Percentiles rank a stretch among this genome's conserved stretches.
Evolutionary conservation across 169 alveolate species (phyloP).

Genomic region (Theileria equi): DNA sequence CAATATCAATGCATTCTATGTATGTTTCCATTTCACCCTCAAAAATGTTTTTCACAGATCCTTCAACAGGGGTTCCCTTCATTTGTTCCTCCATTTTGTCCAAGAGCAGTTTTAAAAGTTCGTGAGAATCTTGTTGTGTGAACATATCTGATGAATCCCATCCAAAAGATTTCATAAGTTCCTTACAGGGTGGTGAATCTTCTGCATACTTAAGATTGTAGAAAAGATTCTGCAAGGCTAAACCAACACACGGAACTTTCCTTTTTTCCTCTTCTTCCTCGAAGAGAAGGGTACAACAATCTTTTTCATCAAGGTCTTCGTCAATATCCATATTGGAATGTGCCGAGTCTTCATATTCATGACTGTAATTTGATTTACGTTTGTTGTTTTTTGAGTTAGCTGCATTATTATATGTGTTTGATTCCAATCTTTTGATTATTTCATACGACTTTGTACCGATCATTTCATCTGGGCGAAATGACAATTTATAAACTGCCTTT

Average conservation of each 20-base stretch:
- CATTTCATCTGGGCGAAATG: slow-evolving; percentile 64
- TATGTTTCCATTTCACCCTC: slow-evolving; percentile 94
- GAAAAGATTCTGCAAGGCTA: slow-evolving; percentile 90
- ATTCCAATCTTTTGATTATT: slow-evolving; percentile 43
- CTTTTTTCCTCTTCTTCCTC: slow-evolving; percentile 81
- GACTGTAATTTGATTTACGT: slow-evolving; percentile 13
- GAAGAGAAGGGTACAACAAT: slow-evolving; percentile 65
- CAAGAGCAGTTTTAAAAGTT: slow-evolving; percentile 87
- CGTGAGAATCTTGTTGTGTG: slow-evolving; percentile 97
- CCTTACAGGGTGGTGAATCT: slow-evolving; percentile 88
- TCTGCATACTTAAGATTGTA: slow-evolving; percentile 85
- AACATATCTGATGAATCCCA: slow-evolving; percentile 94
- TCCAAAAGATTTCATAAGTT: slow-evolving; percentile 90
- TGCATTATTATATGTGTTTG: neutral
- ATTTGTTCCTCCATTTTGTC: slow-evolving; percentile 95
- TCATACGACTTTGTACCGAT: slow-evolving; percentile 54
- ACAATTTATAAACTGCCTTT: slow-evolving; percentile 84
- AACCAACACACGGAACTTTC: slow-evolving; percentile 75
- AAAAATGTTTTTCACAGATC: slow-evolving; percentile 88
- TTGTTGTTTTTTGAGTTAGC: slow-evolving; percentile 22
- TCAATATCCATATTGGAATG: slow-evolving; percentile 12
- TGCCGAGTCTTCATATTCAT: slow-evolving; percentile 6
- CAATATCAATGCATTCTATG: slow-evolving; percentile 91
- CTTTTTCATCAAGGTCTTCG: slow-evolving; percentile 66
- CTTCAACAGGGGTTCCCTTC: slow-evolving; percentile 93